Evolutionary conservation across 768 basidiomycete genomes (phyloP).

Genomic region (Collybia sordida): DNA sequence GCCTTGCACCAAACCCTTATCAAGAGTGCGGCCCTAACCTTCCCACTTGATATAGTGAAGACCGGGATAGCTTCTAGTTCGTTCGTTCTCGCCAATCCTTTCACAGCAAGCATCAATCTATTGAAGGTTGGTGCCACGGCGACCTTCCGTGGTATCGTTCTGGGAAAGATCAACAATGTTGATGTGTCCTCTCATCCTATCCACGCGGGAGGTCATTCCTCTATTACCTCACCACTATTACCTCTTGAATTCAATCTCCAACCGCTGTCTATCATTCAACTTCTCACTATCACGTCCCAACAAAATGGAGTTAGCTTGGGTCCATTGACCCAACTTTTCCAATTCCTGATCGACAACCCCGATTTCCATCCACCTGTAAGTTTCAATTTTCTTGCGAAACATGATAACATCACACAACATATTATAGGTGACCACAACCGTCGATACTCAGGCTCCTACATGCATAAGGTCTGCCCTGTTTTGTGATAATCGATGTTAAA

Average conservation of each 20-base stretch:
- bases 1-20: conserved; percentile 64
- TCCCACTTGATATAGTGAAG: conserved; percentile 60
- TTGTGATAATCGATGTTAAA: not conserved
- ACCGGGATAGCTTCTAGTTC: conserved; percentile 59
- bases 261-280: conserved; percentile 57
- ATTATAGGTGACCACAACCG: conserved; percentile 49
- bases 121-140: conserved; percentile 53
- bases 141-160: conserved; percentile 49
- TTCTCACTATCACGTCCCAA: conserved; percentile 50
- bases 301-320: conserved; percentile 62
- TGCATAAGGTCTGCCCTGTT: conserved; percentile 51
- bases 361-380: conserved; percentile 51
- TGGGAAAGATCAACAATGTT: conserved; percentile 58
- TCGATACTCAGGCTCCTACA: conserved; percentile 50
- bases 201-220: conserved; percentile 56
- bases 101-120: conserved; percentile 70
- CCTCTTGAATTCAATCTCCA: conserved; percentile 67
- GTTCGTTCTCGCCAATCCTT: conserved; percentile 65
- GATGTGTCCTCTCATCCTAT: conserved; percentile 59
- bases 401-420: not conserved
- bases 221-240: conserved; percentile 53
- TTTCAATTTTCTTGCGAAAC: conserved; percentile 3
- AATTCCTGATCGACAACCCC: conserved; percentile 51
- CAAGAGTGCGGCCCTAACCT: conserved; percentile 49
- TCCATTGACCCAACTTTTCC: conserved; percentile 53